Evolutionary conservation across 2,329 filamentous ascomycete species (phyloP), one percentile per base, ranked within the genome.

Genomic region (Karstenula rhodostoma): DNA sequence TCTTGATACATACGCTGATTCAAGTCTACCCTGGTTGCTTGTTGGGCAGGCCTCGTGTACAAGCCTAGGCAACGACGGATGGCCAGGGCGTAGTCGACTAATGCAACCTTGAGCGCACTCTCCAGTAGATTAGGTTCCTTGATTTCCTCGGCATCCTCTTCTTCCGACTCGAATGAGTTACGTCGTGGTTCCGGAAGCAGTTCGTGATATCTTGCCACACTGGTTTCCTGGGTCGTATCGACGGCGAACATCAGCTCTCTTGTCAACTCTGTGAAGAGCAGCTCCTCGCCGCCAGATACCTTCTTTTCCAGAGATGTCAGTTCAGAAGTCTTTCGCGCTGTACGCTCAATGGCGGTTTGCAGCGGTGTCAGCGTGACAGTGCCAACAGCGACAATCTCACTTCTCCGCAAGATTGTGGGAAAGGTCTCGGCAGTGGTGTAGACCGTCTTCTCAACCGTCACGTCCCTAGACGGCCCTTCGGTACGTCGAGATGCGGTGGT

Each of bases 281-380:
- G 86, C 37, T 92, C 88, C 58, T 94, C 91, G 5, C 90, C 90
- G 23, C 92, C 89, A 0, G 84, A 80, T 9, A 94, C 83, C 52
- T 89, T 88, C 75, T 90, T 92, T 75, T 96, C 93, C 1, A 97
- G 82, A 0, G 85, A 79, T 1, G 87, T 83, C 81, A 98, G 87
- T 78, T 98, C 94, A 60, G 92, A 87, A 0, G 94, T 96, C 82
- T 97, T 97, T 60, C 94, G 88, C 69, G 92, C 90, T 33, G 95
- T 94, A 17, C 94, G 89, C 76, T 98, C 94, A 62, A 98, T 83
- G 0, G 91, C 94, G n/a, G 93, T 94, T 77, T 97, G 91, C 60
- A 95, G 83, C 7, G 94, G 89, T 33, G 86, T 86, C 27, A 97
- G 82, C 12, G 84, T 84, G 19, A 93, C 77, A 51, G 90, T 89